Evolutionary conservation across 2,329 filamentous ascomycete genomes (phyloP).

Genomic region (Stylonectria norvegica): DNA sequence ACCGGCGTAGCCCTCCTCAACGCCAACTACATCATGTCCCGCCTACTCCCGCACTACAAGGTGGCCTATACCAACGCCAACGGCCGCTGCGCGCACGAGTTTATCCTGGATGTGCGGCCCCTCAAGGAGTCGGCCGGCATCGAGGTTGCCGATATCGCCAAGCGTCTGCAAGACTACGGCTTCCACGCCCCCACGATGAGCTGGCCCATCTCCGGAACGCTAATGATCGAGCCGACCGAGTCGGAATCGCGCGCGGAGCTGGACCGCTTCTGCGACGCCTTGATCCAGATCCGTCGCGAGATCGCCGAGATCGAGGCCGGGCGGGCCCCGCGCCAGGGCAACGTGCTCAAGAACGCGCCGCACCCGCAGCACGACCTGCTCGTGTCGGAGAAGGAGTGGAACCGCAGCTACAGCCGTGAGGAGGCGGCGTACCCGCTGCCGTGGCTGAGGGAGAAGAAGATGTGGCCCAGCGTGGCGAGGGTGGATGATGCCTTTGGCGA

Average conservation of each 20-base stretch:
- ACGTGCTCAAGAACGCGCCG: slow-evolving; percentile 85
- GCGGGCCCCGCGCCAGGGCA: slow-evolving; percentile 67
- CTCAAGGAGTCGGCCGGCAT: slow-evolving; percentile 81
- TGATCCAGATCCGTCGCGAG: slow-evolving; percentile 81
- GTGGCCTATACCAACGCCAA: slow-evolving; percentile 91
- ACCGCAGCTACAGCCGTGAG: slow-evolving; percentile 75
- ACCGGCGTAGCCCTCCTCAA: slow-evolving; percentile 91
- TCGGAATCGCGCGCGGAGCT: slow-evolving; percentile 89
- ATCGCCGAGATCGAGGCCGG: slow-evolving; percentile 84
- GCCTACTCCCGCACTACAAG: slow-evolving; percentile 78
- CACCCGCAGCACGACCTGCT: slow-evolving; percentile 83
- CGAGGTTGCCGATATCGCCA: slow-evolving; percentile 92
- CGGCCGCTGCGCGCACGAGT: slow-evolving; percentile 93
- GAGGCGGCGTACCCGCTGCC: slow-evolving; percentile 81
- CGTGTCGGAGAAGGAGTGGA: slow-evolving; percentile 60
- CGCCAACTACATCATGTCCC: slow-evolving; percentile 93
- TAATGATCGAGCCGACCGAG: slow-evolving; percentile 98
- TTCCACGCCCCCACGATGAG: slow-evolving; percentile 98
- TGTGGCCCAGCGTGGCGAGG: slow-evolving; percentile 86
- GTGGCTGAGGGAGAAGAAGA: slow-evolving; percentile 90
- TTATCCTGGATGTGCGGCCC: slow-evolving; percentile 84
- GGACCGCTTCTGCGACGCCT: slow-evolving; percentile 86
- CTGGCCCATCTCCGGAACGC: slow-evolving; percentile 89
- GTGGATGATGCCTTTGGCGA: slow-evolving; percentile 91
- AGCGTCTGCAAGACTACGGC: slow-evolving; percentile 93